These are phyloP conservation scores for Ustilago tritici DNA, from an alignment of 1,284 basidiomycete species.

Conservation along the genomic window DNA sequence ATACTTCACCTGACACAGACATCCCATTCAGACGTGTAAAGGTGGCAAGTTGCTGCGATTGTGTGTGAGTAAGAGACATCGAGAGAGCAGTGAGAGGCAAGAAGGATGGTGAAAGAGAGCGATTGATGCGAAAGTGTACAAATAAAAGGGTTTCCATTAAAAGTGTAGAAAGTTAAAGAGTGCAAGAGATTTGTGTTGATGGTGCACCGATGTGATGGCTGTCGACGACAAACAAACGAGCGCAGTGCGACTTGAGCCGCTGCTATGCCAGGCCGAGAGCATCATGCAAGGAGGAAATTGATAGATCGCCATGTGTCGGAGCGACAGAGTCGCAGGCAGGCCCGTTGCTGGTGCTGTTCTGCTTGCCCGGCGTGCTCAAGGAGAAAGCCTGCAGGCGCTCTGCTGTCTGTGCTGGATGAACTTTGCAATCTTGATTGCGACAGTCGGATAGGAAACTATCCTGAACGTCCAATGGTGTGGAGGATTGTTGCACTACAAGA, in stretches of 20 bases:
- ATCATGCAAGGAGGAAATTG: neutral
- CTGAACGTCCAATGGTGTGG: neutral
- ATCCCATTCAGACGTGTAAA: too few relatives aligned
- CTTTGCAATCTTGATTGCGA: too few relatives aligned
- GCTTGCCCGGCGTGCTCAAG: neutral
- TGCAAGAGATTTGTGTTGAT: neutral
- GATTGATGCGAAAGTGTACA: conserved; percentile 19
- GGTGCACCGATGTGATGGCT: neutral
- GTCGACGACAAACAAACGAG: conserved; percentile 2
- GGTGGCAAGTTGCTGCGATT: conserved; percentile 10
- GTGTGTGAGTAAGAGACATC: conserved; percentile 2
- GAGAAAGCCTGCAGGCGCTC: neutral
- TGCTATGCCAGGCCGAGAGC: neutral
- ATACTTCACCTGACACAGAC: neutral
- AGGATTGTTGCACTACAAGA: conserved; percentile 22
- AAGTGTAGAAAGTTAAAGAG: conserved; percentile 29
- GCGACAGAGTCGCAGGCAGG: neutral
- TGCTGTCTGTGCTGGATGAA: neutral
- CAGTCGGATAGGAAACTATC: too few relatives aligned
- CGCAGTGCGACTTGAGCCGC: neutral
- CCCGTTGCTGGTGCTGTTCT: neutral
- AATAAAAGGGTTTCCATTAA: conserved; percentile 34
- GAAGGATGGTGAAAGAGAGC: conserved; percentile 5
- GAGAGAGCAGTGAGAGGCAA: conserved; percentile 1
- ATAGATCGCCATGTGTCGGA: neutral